These are phyloP conservation scores for Pyrenochaeta sp. DNA, from an alignment of 2,329 filamentous ascomycete species.

Conservation along the genomic window DNA sequence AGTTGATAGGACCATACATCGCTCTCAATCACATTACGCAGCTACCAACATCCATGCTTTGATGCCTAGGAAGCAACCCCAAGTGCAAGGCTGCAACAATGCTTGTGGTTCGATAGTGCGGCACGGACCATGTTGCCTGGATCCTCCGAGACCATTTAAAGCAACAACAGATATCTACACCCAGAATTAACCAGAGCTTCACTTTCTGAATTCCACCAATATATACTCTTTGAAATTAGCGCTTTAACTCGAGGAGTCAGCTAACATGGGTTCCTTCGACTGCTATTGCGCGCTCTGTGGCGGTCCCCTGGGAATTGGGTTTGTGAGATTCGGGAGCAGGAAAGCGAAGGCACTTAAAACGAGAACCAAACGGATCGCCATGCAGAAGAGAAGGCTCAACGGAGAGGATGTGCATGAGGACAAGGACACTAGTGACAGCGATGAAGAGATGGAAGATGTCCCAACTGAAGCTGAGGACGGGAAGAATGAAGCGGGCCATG, in stretches of 20 bases:
- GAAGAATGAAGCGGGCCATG: neutral
- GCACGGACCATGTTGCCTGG: constrained; percentile 9
- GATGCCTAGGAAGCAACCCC: constrained; percentile 1
- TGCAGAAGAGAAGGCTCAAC: constrained; percentile 5
- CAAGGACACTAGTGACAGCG: neutral
- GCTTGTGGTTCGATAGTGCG: neutral
- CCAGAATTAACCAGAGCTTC: no score
- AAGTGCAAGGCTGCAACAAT: constrained; percentile 4
- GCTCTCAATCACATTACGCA: no score
- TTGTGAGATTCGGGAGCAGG: constrained; percentile 11
- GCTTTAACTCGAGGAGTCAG: neutral
- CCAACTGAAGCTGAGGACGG: neutral
- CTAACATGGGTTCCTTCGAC: constrained; percentile 24
- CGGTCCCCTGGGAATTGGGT: constrained; percentile 8
- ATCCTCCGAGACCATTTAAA: constrained; percentile 1
- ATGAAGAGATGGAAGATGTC: constrained; percentile 3
- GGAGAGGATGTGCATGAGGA: constrained; percentile 13
- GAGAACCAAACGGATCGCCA: constrained; percentile 10
- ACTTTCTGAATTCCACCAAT: no score
- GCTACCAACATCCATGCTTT: neutral
- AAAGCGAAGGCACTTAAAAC: constrained; percentile 10
- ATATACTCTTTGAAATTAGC: neutral
- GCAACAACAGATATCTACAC: neutral
- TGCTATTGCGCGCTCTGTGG: constrained; percentile 32
- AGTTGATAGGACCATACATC: no score